Conservation (phyloP, 257 asterid species). For the Solanum peruvianum region DNA sequence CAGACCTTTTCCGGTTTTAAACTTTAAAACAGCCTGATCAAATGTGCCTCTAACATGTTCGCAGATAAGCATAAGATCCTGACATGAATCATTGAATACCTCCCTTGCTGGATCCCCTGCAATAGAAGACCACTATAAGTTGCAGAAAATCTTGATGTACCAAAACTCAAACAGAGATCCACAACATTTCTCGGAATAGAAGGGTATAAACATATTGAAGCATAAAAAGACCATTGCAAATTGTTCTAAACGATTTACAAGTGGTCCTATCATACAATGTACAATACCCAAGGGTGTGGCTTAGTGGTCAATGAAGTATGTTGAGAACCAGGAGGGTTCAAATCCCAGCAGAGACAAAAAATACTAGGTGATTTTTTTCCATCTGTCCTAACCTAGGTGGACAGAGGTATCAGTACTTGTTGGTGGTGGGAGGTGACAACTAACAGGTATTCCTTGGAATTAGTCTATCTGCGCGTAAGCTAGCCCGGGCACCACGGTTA, state of each 20-base stretch:
- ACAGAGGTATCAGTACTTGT: not conserved
- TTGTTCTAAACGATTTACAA: not conserved
- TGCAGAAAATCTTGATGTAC: not conserved
- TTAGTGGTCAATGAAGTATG: not conserved
- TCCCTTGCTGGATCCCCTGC: constrained; percentile 81
- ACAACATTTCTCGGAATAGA: not conserved
- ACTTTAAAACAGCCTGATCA: constrained; percentile 52
- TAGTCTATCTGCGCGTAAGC: not conserved
- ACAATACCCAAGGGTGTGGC: not conserved
- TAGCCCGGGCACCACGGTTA: not conserved
- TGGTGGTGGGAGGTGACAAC: not conserved
- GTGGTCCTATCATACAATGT: not conserved
- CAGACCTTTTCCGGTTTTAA: constrained; percentile 29
- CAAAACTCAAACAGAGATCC: not conserved
- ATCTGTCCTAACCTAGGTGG: not conserved
- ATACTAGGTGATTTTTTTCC: not conserved
- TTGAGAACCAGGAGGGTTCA: not conserved
- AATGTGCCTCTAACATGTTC: constrained; percentile 57
- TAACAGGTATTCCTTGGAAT: not conserved
- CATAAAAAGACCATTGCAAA: not conserved
- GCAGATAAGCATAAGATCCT: constrained; percentile 67
- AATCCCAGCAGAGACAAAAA: not conserved
- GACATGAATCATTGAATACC: constrained; percentile 73
- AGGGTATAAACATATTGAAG: not conserved
- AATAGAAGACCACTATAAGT: not conserved